Evolutionary conservation across 768 basidiomycete species (phyloP).

Genomic region (Termitomyces sp.): DNA sequence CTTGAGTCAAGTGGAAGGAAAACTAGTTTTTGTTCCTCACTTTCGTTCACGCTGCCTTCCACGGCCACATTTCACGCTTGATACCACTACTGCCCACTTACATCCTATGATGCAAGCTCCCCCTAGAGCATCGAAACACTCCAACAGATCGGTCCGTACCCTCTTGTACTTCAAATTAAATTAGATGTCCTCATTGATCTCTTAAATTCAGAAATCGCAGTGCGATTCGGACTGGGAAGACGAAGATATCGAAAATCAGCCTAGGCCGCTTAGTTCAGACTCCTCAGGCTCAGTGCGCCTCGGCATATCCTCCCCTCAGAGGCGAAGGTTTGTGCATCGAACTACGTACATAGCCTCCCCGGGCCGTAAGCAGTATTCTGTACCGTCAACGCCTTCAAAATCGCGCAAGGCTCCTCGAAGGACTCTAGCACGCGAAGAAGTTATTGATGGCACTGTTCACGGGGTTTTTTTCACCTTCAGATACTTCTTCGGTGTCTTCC

Average conservation of each 20-base stretch:
- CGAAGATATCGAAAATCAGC: conserved; percentile 15
- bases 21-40: not conserved
- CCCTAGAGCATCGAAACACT: not conserved
- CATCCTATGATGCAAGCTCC: not conserved
- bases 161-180: not conserved
- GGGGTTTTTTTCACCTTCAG: conserved; percentile 21
- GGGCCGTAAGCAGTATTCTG: conserved; percentile 14
- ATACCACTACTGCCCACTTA: not conserved
- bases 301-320: conserved; percentile 22
- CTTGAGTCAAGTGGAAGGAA: too few relatives aligned
- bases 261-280: conserved; percentile 6
- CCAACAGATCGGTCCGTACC: not conserved
- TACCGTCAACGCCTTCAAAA: conserved; percentile 8
- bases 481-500: conserved; percentile 49
- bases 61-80: not conserved
- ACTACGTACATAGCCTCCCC: conserved; percentile 18
- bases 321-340: conserved; percentile 23
- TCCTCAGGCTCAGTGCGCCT: conserved; percentile 12
- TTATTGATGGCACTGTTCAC: conserved; percentile 27
- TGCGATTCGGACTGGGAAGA: conserved; percentile 31
- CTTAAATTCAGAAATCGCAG: conserved; percentile 3
- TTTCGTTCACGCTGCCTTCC: not conserved
- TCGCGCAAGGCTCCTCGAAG: conserved; percentile 7
- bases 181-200: not conserved
- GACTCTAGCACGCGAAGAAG: conserved; percentile 20